Evolutionary conservation across 345 rosid species (phyloP).

Genomic region (Brassica rapa): DNA sequence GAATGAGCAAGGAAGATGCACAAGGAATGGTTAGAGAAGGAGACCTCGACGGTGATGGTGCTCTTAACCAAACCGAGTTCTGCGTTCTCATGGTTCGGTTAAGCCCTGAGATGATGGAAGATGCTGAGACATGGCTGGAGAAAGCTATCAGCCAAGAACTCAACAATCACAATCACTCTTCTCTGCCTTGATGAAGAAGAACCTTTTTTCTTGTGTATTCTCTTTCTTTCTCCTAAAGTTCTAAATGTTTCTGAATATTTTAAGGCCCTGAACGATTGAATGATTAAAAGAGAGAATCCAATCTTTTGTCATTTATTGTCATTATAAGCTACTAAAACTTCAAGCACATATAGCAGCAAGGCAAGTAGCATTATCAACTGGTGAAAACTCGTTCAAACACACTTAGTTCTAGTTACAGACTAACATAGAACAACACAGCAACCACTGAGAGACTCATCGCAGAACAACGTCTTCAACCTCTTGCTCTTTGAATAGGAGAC

Average conservation of each 20-base stretch:
- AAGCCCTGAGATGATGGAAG: conserved; percentile 78
- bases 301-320: not conserved
- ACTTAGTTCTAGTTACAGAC: not conserved
- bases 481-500: conserved; percentile 66
- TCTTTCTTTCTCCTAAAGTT: not conserved
- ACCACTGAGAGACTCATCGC: not conserved
- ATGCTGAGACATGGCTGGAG: conserved; percentile 72
- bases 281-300: not conserved
- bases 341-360: too few relatives aligned
- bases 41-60: conserved; percentile 80
- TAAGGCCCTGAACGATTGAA: not conserved
- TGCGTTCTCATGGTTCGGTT: conserved; percentile 87
- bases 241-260: not conserved
- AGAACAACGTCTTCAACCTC: conserved; percentile 36
- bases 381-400: not conserved
- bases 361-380: not conserved
- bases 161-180: not conserved
- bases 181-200: not conserved
- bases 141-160: conserved; percentile 68
- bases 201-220: not conserved
- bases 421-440: not conserved
- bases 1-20: conserved; percentile 71
- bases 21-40: conserved; percentile 83
- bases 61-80: conserved; percentile 71
- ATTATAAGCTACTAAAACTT: too few relatives aligned